Evolutionary conservation across 1,284 basidiomycete species (phyloP).

Genomic region (Cutaneotrichosporon cyanovorans): DNA sequence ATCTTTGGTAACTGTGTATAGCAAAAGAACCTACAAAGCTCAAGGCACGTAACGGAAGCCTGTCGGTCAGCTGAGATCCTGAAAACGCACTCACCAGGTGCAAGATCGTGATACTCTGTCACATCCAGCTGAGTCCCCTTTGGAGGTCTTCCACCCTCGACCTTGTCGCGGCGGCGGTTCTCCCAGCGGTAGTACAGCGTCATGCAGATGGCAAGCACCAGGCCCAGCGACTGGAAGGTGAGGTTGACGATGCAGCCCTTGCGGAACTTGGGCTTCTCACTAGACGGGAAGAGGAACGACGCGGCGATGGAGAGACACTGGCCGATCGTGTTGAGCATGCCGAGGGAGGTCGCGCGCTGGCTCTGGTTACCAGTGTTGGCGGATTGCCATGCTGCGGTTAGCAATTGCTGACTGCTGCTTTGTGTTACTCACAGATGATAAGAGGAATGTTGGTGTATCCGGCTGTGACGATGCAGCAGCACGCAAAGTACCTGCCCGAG

Average conservation of each 20-base stretch:
- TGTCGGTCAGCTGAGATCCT: too few relatives aligned
- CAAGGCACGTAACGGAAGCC: too few relatives aligned
- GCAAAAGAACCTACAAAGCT: too few relatives aligned
- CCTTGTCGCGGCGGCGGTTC: slow-evolving; percentile 43
- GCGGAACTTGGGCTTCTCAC: slow-evolving; percentile 42
- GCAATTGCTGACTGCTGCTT: too few relatives aligned
- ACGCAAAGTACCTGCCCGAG: slow-evolving; percentile 45
- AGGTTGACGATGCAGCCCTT: slow-evolving; percentile 47
- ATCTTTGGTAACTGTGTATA: too few relatives aligned
- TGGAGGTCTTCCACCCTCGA: slow-evolving; percentile 43
- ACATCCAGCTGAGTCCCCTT: slow-evolving; percentile 11
- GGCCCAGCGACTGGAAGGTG: slow-evolving; percentile 43
- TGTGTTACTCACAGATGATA: slow-evolving; percentile 17
- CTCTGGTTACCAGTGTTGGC: slow-evolving; percentile 26
- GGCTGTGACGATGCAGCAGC: slow-evolving; percentile 42
- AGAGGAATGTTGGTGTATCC: slow-evolving; percentile 43
- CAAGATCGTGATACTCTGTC: slow-evolving; percentile 16
- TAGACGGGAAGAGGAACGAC: slow-evolving; percentile 45
- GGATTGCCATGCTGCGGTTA: neutral
- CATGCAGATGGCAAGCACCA: slow-evolving; percentile 40
- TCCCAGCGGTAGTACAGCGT: slow-evolving; percentile 43
- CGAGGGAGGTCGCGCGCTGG: slow-evolving; percentile 45
- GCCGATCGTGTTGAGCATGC: slow-evolving; percentile 48
- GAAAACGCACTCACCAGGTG: slow-evolving; percentile 1
- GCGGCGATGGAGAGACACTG: slow-evolving; percentile 48